Evolutionary conservation across 371 early-diverging fungal genomes (phyloP), one percentile per base, ranked within the genome.

Genomic region (Entomophthora muscae): DNA sequence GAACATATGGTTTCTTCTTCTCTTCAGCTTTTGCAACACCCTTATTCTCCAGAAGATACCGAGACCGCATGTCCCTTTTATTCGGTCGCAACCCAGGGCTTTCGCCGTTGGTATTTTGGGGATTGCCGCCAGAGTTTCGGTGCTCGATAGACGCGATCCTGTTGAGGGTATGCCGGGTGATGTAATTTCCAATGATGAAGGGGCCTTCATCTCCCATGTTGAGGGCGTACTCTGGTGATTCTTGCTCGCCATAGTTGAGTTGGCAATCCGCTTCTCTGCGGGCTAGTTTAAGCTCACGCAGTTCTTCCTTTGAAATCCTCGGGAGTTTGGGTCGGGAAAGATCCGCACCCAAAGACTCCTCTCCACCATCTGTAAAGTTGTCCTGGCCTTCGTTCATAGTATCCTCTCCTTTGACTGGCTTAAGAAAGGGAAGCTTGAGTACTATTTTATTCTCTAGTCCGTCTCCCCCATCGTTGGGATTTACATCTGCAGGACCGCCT

Each of bases 151-250:
- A 13, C n/a, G 26, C 13, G 13, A 33, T 42, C 26, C 31, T 2
- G 33, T 51, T 61, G n/a, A 61, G 61, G 3, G 31, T 12, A 24
- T 30, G 26, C 13, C 61, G 31, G n/a, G 61, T 61, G n/a, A 61
- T 32, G 42, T 61, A 61, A 61, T 61, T 61, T 12, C 61, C 61
- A 17, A 61, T 21, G 31, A 61, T 21, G n/a, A 61, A 21, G 10
- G 61, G 61, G 2, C 26, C 42, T 24, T 33, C 61, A 5, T 17
- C 17, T 17, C 42, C 42, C 42, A 10, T 42, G 10, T 42, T 42
- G 5, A 42, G 10, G 42, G 10, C 17, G 42, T 42, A 17, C 10
- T 42, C 17, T 42, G 42, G 42, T 5, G 42, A 10, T 42, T 42
- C 42, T 5, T 17, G 10, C 42, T 42, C 42, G 42, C 42, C 42